A percentile compares a stretch with the other conserved stretches of the same genome.
Evolutionary conservation across 345 rosid genomes (phyloP).

Genomic region (Citrus cavaleriei): DNA sequence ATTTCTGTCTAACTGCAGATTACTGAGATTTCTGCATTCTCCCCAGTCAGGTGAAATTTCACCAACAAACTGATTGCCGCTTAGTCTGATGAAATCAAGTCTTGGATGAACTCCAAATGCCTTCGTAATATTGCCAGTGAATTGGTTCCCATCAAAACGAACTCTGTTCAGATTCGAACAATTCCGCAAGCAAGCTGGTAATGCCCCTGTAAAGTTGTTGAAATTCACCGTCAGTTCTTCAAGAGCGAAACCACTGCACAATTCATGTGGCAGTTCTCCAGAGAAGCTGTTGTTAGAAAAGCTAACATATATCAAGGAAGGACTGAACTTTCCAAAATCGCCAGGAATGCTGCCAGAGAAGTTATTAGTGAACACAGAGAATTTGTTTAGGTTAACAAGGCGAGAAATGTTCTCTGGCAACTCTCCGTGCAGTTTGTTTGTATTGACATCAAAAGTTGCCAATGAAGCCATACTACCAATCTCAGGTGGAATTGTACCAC

Average conservation of each 20-base stretch:
- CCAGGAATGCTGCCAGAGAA: slow-evolving; percentile 49
- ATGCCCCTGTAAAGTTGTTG: slow-evolving; percentile 51
- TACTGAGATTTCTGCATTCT: slow-evolving; percentile 48
- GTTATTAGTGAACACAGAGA: slow-evolving; percentile 45
- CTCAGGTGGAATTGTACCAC: slow-evolving; percentile 51
- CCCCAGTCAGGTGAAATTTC: slow-evolving; percentile 59
- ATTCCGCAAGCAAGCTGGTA: slow-evolving; percentile 56
- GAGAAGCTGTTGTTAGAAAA: slow-evolving; percentile 58
- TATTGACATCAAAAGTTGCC: slow-evolving; percentile 33
- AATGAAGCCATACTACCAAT: slow-evolving; percentile 47
- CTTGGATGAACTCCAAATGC: slow-evolving; percentile 48
- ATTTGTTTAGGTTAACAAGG: slow-evolving; percentile 22
- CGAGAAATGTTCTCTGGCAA: slow-evolving; percentile 48
- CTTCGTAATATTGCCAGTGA: slow-evolving; percentile 50
- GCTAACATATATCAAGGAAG: slow-evolving; percentile 33
- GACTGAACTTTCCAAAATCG: slow-evolving; percentile 53
- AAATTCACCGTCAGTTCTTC: slow-evolving; percentile 29
- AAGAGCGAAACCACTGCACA: slow-evolving; percentile 45
- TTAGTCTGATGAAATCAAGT: slow-evolving; percentile 39
- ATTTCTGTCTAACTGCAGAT: slow-evolving; percentile 47
- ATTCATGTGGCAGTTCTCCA: slow-evolving; percentile 52
- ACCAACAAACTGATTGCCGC: slow-evolving; percentile 48
- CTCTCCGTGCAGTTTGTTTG: slow-evolving; percentile 48
- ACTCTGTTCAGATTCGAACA: slow-evolving; percentile 39
- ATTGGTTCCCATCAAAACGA: slow-evolving; percentile 45